phyloP scores from a whole-genome alignment of 495 filamentous ascomycete genomes.

The Lepraria neglecta region DNA sequence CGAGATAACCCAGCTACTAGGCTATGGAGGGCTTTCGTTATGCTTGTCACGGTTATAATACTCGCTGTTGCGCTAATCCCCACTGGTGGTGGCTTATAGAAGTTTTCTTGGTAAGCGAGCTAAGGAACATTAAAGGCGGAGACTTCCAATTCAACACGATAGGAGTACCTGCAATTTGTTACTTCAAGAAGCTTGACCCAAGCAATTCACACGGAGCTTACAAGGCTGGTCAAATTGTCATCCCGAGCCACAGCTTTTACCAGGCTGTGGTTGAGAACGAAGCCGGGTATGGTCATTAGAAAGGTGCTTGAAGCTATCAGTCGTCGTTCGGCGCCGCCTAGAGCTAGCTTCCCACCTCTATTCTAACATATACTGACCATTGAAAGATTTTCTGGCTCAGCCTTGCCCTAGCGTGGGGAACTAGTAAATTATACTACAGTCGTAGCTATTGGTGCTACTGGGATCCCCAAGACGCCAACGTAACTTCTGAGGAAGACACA shows the following conservation, averaged over 20 bases:
- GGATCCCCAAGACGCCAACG: too few species aligned
- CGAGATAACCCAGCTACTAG: background rate
- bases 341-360: background rate
- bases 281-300: background rate
- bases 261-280: background rate
- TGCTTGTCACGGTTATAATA: conserved; percentile 11
- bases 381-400: conserved; percentile 15
- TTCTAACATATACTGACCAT: background rate
- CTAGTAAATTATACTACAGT: background rate
- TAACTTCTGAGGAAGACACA: too few species aligned
- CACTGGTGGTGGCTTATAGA: conserved; percentile 3
- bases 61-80: conserved; percentile 14
- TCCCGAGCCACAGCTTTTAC: background rate
- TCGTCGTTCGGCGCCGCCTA: background rate
- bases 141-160: background rate
- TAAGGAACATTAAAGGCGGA: too few species aligned
- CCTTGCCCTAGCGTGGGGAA: conserved; percentile 12
- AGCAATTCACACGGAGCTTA: background rate
- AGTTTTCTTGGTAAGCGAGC: background rate
- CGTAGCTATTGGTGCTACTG: background rate
- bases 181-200: background rate
- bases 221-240: background rate
- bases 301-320: background rate
- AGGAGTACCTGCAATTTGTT: background rate
- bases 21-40: conserved; percentile 6